Conservation (phyloP, 2,329 filamentous ascomycete genomes). For the Trichoderma sp. region DNA sequence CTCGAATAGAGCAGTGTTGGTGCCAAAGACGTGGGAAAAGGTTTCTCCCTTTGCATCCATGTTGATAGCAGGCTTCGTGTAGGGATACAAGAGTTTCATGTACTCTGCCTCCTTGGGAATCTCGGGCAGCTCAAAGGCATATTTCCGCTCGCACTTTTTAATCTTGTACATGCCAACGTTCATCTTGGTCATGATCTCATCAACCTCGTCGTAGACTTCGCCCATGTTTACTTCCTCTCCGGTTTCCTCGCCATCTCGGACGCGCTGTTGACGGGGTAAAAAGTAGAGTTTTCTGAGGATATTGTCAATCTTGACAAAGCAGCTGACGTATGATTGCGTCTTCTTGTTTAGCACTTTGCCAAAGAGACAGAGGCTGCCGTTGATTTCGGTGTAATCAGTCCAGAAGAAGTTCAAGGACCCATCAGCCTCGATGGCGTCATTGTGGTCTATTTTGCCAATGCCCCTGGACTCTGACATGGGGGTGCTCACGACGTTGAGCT, state of each 20-base stretch:
- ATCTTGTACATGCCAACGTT: constrained; percentile 89
- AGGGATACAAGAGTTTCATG: constrained; percentile 93
- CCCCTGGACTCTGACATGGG: constrained; percentile 60
- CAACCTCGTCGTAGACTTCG: constrained; percentile 87
- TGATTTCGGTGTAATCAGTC: constrained; percentile 92
- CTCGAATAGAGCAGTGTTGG: constrained; percentile 91
- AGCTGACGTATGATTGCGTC: constrained; percentile 76
- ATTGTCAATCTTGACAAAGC: constrained; percentile 95
- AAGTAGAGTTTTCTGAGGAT: constrained; percentile 91
- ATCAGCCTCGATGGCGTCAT: constrained; percentile 88
- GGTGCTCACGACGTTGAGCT: constrained; percentile 79
- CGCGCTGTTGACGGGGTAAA: constrained; percentile 67
- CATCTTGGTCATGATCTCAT: constrained; percentile 81
- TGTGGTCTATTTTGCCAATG: constrained; percentile 77
- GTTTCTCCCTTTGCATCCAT: constrained; percentile 74
- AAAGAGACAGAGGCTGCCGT: constrained; percentile 88
- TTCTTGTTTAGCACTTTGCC: constrained; percentile 93
- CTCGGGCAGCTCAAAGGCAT: constrained; percentile 86
- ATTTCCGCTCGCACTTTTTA: constrained; percentile 85
- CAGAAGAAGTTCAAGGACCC: constrained; percentile 93
- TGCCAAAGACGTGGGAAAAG: constrained; percentile 90
- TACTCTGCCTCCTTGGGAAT: constrained; percentile 90
- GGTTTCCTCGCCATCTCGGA: constrained; percentile 62
- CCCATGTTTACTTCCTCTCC: constrained; percentile 79
- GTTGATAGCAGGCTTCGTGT: constrained; percentile 75